Evolutionary conservation across 192 early-diverging fungal species (phyloP).

Genomic region (Cetraspora pellucida): DNA sequence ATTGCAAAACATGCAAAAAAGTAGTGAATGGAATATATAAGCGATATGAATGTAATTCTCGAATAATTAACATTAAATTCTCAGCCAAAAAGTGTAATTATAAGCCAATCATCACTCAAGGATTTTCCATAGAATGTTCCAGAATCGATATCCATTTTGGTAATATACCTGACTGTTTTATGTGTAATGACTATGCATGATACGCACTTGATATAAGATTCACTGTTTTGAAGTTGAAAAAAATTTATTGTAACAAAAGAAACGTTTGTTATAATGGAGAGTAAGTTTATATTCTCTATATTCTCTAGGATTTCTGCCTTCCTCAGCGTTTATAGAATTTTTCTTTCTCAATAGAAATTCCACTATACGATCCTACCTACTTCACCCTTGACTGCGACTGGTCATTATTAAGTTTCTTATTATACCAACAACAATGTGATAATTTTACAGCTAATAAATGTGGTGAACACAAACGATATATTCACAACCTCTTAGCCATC

Average conservation of each 20-base stretch:
- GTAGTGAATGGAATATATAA: no score
- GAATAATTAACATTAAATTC: no score
- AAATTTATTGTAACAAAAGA: constrained; percentile 6
- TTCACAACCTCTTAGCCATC: constrained; percentile 4
- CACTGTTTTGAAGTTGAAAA: background rate
- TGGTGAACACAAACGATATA: constrained; percentile 21
- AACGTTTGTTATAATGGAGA: constrained; percentile 4
- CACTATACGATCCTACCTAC: constrained; percentile 9
- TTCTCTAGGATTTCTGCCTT: background rate
- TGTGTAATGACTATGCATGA: no score
- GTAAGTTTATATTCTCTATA: constrained; percentile 17
- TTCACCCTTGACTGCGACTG: constrained; percentile 15
- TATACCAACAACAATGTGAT: constrained; percentile 9
- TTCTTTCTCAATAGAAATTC: constrained; percentile 20
- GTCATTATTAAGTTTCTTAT: constrained; percentile 21
- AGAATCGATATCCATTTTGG: no score
- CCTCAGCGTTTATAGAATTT: background rate
- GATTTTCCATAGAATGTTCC: no score
- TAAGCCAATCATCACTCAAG: no score
- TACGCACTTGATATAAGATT: constrained; percentile 1
- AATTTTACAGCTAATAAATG: constrained; percentile 8
- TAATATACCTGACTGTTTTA: no score
- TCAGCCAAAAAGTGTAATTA: no score
- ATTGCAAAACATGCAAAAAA: no score
- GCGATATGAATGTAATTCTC: no score